Evolutionary conservation across 371 early-diverging fungal genomes (phyloP).

Genomic region (Mortierella sp.): DNA sequence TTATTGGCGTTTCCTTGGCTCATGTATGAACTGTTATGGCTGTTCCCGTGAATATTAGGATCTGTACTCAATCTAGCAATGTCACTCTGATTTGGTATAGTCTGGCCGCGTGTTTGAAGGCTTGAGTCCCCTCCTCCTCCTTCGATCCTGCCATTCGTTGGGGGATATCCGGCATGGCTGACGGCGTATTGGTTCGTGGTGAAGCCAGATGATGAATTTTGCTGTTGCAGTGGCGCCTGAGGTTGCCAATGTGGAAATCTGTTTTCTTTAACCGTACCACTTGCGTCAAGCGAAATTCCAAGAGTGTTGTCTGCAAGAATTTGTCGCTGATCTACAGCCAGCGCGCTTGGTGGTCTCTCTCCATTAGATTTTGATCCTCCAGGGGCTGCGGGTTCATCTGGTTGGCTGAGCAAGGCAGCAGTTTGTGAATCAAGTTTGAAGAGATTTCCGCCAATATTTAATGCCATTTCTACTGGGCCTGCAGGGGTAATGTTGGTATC

Average conservation of each 20-base stretch:
- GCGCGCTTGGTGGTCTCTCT: slow-evolving; percentile 18
- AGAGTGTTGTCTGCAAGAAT: slow-evolving; percentile 23
- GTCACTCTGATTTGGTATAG: slow-evolving; percentile 27
- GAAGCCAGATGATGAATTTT: slow-evolving; percentile 25
- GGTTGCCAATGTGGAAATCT: slow-evolving; percentile 52
- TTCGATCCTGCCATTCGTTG: not conserved
- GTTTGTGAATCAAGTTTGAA: slow-evolving; percentile 63
- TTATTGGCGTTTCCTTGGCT: not conserved
- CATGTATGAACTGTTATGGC: slow-evolving; percentile 5
- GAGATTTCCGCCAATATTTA: slow-evolving; percentile 66
- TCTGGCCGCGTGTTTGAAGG: slow-evolving; percentile 23
- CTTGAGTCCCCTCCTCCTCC: not conserved
- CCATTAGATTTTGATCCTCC: slow-evolving; percentile 48
- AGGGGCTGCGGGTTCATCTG: slow-evolving; percentile 10
- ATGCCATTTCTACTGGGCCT: slow-evolving; percentile 62
- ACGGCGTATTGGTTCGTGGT: not conserved
- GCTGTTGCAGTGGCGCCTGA: slow-evolving; percentile 32
- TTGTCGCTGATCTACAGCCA: not conserved
- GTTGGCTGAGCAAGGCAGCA: slow-evolving; percentile 16
- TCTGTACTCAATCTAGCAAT: not conserved
- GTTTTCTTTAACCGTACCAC: slow-evolving; percentile 46
- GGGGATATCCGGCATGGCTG: not conserved
- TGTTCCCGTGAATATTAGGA: slow-evolving; percentile 7
- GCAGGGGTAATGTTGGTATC: slow-evolving; percentile 6
- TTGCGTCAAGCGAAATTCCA: slow-evolving; percentile 47